Evolutionary conservation across 176 grass and related monocot species (phyloP).

Genomic region (Cenchrus fungigraminus): DNA sequence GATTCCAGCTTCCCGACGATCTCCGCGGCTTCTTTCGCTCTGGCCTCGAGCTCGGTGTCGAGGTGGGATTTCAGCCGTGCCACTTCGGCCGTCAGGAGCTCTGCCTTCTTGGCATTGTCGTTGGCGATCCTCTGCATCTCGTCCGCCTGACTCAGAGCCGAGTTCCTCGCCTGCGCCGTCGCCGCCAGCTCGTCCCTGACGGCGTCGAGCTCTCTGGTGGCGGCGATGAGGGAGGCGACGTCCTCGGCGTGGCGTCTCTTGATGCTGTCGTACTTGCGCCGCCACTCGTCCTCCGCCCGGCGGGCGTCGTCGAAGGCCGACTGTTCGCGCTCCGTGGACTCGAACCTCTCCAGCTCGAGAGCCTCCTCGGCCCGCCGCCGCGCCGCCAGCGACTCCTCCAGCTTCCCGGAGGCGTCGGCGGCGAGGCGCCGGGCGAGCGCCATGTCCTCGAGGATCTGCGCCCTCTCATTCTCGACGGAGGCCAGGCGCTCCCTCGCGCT

Average conservation of each 20-base stretch:
- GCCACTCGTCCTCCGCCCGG: conserved; percentile 65
- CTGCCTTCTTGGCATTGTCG: conserved; percentile 52
- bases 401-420: conserved; percentile 48
- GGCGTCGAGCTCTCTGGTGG: conserved; percentile 59
- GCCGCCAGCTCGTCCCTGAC: conserved; percentile 56
- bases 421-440: conserved; percentile 46
- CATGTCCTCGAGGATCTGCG: conserved; percentile 53
- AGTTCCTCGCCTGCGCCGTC: conserved; percentile 46
- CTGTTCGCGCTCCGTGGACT: conserved; percentile 72
- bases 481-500: conserved; percentile 57
- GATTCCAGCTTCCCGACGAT: conserved; percentile 47
- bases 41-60: conserved; percentile 47
- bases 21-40: conserved; percentile 47
- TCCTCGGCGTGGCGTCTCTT: conserved; percentile 63
- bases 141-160: conserved; percentile 42
- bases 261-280: conserved; percentile 43
- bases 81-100: conserved; percentile 47
- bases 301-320: conserved; percentile 47
- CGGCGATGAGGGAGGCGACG: conserved; percentile 43
- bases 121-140: conserved; percentile 48
- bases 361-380: conserved; percentile 70
- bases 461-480: conserved; percentile 57
- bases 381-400: conserved; percentile 57
- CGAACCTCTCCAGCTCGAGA: conserved; percentile 73
- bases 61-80: conserved; percentile 44